Conservation (phyloP, 257 asterid species). For the Solanum arcanum region DNA sequence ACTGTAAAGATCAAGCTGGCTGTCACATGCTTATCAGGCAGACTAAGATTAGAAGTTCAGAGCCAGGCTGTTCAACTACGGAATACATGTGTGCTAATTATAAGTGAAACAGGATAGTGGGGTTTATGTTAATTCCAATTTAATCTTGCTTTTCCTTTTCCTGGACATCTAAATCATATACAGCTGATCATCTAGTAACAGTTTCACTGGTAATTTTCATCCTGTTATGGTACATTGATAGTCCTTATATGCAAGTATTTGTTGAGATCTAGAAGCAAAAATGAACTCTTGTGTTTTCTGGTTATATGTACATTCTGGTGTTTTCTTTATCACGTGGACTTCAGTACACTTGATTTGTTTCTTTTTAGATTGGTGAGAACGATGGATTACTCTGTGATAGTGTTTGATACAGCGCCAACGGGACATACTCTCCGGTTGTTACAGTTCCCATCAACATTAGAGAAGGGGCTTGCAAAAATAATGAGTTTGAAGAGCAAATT, state of each 20-base stretch:
- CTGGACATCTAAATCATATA: not conserved
- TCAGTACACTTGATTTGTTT: not conserved
- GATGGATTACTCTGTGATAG: conserved; percentile 92
- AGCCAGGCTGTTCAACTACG: not conserved
- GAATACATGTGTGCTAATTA: not conserved
- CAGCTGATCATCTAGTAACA: not conserved
- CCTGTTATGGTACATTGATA: not conserved
- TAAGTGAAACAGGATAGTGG: not conserved
- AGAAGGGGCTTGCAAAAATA: conserved; percentile 80
- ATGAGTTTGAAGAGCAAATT: conserved; percentile 84
- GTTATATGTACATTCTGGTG: not conserved
- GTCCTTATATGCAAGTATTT: not conserved
- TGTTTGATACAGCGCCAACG: conserved; percentile 98
- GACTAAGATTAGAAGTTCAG: not conserved
- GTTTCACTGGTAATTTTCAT: not conserved
- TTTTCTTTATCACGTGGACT: not conserved
- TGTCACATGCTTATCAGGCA: not conserved
- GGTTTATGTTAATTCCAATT: not conserved
- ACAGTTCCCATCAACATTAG: conserved; percentile 91
- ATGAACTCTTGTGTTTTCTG: not conserved
- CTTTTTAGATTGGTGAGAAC: conserved; percentile 75
- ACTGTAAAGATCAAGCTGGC: not conserved
- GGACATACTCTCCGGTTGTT: conserved; percentile 94
- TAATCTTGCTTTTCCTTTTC: not conserved
- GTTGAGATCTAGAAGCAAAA: not conserved